Base-by-base conservation (phyloP, 306 rosid genomes). In the Inga leiocalycina region DNA sequence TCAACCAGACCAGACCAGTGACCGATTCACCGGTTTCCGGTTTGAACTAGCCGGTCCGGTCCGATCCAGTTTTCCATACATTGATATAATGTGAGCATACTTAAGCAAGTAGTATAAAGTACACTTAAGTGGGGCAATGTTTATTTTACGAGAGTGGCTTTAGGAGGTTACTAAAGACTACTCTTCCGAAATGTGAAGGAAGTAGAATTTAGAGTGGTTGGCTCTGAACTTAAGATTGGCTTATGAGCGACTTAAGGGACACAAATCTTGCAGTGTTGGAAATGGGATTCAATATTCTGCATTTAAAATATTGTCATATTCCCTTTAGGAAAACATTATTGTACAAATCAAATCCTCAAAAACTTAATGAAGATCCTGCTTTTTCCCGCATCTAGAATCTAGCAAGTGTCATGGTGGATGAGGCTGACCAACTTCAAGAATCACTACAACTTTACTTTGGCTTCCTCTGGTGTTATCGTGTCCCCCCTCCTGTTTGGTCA, bases 161-260 rank as follows among this genome's bases (percentile, higher is more conserved):
- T 87, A 74, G 74, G 79, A 81, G 73, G 69, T 41, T 68, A 84
- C 81, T 82, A 81, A 78, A 74, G 76, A 72, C 43, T 48, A 81
- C 32, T 39, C 81, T 78, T 87, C 81, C 61, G 67, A 80, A 34
- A 24, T 2, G 45, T 6, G 10, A 67, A 48, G 48, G 35, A 51
- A 2, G 3, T 22, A 67, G 68, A 45, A 35, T 13, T 22, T 20
- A 27, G 4, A 37, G 66, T 77, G 37, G 71, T 76, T 46, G 22
- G 11, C n/a, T 65, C 51, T 3, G n/a, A 61, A 43, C 24, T 80
- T 35, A 71, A 70, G 51, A 80, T 71, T 77, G 83, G 41, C 80
- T 77, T 69, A 67, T 80, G 51, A 27, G 45, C 41, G 10, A 67
- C 12, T 77, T 37, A 71, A 86, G 79, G 71, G 85, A 51, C 83